A percentile compares a stretch with the other conserved stretches of the same genome.
phyloP scores from a whole-genome alignment of 306 rosid genomes.

The Prunus armeniaca region DNA sequence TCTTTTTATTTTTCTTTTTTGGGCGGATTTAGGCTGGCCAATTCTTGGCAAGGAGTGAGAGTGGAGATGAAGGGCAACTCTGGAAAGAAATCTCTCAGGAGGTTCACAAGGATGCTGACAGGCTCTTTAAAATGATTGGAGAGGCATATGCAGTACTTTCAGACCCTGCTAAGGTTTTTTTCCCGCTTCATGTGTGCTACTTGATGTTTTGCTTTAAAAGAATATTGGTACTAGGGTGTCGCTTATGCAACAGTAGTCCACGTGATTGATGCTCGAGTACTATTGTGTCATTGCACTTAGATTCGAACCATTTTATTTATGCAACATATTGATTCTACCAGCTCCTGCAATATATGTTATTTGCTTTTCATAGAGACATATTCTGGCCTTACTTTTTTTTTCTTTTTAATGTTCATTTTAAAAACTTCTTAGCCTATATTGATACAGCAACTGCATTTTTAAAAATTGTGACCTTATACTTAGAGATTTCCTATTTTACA shows the following conservation, averaged over 20 bases:
- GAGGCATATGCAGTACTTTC: slow-evolving; percentile 95
- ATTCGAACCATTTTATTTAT: neutral
- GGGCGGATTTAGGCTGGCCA: slow-evolving; percentile 75
- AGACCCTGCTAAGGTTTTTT: slow-evolving; percentile 66
- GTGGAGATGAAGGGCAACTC: slow-evolving; percentile 68
- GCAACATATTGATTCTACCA: neutral
- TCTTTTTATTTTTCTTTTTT: slow-evolving; percentile 3
- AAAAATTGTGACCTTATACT: neutral
- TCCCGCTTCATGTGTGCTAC: slow-evolving; percentile 9
- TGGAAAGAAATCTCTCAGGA: slow-evolving; percentile 85
- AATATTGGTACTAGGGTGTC: neutral
- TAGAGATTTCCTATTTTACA: neutral
- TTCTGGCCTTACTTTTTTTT: neutral
- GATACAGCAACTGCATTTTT: slow-evolving; percentile 3
- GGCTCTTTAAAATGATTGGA: slow-evolving; percentile 92
- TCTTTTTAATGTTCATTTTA: neutral
- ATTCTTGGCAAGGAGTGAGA: slow-evolving; percentile 77
- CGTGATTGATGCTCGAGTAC: neutral
- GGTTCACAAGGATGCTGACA: slow-evolving; percentile 84
- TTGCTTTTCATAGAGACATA: neutral
- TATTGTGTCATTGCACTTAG: neutral
- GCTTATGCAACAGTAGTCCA: neutral
- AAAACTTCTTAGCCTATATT: no score
- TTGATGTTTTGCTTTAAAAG: neutral
- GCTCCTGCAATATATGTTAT: neutral